A percentile compares a stretch with the other conserved stretches of the same genome.
Evolutionary conservation across 192 early-diverging fungal genomes (phyloP).

Genomic region (Backusella luteola): DNA sequence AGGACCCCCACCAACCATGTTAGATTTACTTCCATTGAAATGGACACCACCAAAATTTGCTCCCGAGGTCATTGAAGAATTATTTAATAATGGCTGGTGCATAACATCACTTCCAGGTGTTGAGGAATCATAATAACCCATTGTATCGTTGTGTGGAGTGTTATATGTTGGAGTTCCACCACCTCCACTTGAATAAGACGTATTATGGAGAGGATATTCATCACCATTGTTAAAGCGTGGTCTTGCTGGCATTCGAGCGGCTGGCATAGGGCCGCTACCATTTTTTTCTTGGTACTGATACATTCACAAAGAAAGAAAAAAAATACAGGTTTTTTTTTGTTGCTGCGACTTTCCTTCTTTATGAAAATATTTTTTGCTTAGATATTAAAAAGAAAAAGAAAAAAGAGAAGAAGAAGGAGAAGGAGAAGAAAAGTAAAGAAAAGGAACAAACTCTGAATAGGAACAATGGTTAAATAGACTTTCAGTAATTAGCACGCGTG

Average conservation of each 20-base stretch:
- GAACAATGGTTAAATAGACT: constrained; percentile 7
- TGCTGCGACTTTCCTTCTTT: neutral
- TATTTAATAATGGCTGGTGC: constrained; percentile 10
- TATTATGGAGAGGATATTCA: constrained; percentile 9
- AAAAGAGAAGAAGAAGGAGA: neutral
- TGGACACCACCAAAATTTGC: neutral
- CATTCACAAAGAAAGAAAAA: neutral
- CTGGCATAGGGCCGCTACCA: neutral
- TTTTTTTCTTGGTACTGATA: constrained; percentile 1
- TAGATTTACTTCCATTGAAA: neutral
- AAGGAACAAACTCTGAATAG: neutral
- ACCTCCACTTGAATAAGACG: neutral
- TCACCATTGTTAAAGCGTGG: constrained; percentile 8
- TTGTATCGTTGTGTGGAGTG: neutral
- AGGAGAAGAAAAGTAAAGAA: neutral
- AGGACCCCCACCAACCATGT: constrained; percentile 13
- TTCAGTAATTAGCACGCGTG: constrained; percentile 1
- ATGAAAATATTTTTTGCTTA: neutral
- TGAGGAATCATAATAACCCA: constrained; percentile 12
- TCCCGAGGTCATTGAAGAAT: neutral
- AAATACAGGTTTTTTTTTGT: neutral
- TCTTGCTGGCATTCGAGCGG: constrained; percentile 10
- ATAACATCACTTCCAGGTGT: constrained; percentile 4
- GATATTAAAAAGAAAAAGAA: neutral
- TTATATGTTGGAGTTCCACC: neutral